Evolutionary conservation across 2,329 filamentous ascomycete species (phyloP), one percentile per base, ranked within the genome.

Genomic region (Fusarium kyushuense): DNA sequence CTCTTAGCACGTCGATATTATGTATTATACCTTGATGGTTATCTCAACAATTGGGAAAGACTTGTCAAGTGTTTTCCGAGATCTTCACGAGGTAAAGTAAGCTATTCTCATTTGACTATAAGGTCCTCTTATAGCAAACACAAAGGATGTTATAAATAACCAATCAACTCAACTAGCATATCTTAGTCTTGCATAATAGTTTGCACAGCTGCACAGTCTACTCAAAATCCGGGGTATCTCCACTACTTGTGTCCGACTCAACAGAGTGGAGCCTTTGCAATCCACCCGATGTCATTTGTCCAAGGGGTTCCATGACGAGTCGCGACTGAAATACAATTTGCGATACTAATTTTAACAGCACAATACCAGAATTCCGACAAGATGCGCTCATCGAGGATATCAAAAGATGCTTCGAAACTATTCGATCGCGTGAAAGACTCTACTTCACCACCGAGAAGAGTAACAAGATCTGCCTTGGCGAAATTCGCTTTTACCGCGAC

Each of bases 381-480:
- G 13, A 89, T 89, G 87, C 82, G 84, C 41, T 86, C 86, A 6
- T 89, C 88, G 11, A 81, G 84, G 41, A 78, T 88, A 53, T 88
- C 87, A 11, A 83, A 83, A 71, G 87, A 90, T 29, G 86, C 88
- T 1, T 79, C 86, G 6, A 87, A 83, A 64, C 76, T 89, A n/a
- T 79, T 89, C 47, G 81, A 84, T 67, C 73, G 73, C 41, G 64
- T 59, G 33, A 46, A 65, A 2, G 64, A 65, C 14, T 55, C 78
- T 41, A 72, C 69, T 36, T 72, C 75, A 23, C 74, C 77, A 14
- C 79, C 79, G 11, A 81, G 82, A 43, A 81, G 85, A 63, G 81
- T 81, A 58, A 84, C 87, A 68, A 78, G 86, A 65, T 79, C 83
- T 57, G 76, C 81, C 4, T 77, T 86, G 56, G 80, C 84, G 23